A percentile compares a stretch with the other conserved stretches of the same genome.
phyloP scores from a whole-genome alignment of 2,329 filamentous ascomycete species.

The Cladophialophora immunda region DNA sequence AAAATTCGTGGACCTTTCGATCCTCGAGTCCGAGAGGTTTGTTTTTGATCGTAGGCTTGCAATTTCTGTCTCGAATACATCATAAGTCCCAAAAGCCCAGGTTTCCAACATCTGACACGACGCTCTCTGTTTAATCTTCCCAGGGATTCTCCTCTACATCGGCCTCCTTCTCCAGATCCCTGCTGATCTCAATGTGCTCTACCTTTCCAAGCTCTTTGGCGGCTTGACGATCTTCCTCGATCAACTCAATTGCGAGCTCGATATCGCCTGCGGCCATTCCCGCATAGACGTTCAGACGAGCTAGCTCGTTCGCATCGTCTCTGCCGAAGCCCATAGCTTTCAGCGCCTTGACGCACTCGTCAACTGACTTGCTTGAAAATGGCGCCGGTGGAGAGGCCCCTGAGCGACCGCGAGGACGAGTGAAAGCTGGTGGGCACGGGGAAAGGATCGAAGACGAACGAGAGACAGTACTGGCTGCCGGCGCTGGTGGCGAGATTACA shows the following conservation, averaged over 20 bases:
- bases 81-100: not conserved
- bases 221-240: slow-evolving; percentile 57
- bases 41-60: not conserved
- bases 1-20: not conserved
- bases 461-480: not conserved
- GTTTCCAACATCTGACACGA: not conserved
- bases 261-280: slow-evolving; percentile 54
- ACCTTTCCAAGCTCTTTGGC: slow-evolving; percentile 20
- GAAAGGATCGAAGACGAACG: slow-evolving; percentile 10
- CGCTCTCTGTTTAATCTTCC: not conserved
- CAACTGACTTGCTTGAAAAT: slow-evolving; percentile 21
- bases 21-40: not conserved
- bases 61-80: not conserved
- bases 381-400: slow-evolving; percentile 19
- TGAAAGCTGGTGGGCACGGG: slow-evolving; percentile 8
- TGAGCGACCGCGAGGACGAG: slow-evolving; percentile 14
- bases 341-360: slow-evolving; percentile 52
- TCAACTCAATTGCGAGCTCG: slow-evolving; percentile 59
- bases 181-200: not conserved
- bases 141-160: slow-evolving; percentile 16
- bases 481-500: not conserved
- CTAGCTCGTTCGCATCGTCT: slow-evolving; percentile 46
- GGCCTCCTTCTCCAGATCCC: slow-evolving; percentile 4
- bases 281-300: slow-evolving; percentile 55
- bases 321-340: slow-evolving; percentile 52